Conservation (phyloP, 192 early-diverging fungal genomes). For the Coemansia sp. region DNA sequence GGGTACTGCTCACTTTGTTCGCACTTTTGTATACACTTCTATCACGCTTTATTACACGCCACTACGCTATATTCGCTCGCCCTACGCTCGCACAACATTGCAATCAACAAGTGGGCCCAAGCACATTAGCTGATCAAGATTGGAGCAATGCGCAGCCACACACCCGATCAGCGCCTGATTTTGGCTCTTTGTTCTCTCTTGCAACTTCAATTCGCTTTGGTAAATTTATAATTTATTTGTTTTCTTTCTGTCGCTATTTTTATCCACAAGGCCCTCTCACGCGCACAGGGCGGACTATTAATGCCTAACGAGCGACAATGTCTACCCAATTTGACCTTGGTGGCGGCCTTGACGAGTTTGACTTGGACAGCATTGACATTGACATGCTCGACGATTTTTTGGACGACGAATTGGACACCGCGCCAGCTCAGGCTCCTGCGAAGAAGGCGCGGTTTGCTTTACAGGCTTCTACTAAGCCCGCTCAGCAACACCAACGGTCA, state of each 20-base stretch:
- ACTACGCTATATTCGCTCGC: too few species aligned
- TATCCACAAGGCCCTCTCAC: not conserved
- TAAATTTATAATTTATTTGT: not conserved
- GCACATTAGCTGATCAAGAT: not conserved
- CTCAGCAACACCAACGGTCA: not conserved
- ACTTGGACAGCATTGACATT: conserved; percentile 35
- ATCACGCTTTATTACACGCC: too few species aligned
- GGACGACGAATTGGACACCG: conserved; percentile 22
- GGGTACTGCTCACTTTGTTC: too few species aligned
- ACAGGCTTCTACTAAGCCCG: not conserved
- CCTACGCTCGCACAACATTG: too few species aligned
- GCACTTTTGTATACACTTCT: too few species aligned
- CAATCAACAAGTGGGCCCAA: not conserved
- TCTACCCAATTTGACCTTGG: conserved; percentile 3
- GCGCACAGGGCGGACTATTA: not conserved
- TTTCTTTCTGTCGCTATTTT: not conserved
- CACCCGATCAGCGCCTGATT: not conserved
- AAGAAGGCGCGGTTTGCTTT: not conserved
- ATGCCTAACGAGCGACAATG: not conserved
- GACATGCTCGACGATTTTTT: conserved; percentile 39
- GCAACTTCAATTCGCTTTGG: not conserved
- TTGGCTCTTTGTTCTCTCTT: not conserved
- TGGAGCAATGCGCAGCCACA: conserved; percentile 33
- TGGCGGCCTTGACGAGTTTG: conserved; percentile 28
- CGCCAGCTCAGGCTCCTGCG: not conserved